These are phyloP conservation scores for Candida insectalens DNA, from an alignment of 805 yeast genomes.

Conservation along the genomic window DNA sequence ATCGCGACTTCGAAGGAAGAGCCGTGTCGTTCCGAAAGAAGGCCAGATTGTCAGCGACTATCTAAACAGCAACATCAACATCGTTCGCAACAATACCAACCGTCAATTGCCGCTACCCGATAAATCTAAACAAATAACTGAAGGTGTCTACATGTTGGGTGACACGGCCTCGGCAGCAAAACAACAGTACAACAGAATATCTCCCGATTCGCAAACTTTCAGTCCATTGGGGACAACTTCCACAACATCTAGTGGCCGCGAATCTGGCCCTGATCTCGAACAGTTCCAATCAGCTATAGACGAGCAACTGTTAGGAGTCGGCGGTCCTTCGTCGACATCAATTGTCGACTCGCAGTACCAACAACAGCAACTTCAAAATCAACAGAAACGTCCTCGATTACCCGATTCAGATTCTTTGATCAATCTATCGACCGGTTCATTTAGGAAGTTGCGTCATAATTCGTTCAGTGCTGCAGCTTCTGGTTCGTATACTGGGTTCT, in stretches of 20 bases:
- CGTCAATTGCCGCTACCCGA: conserved; percentile 35
- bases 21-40: conserved; percentile 13
- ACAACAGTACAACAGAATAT: too few species aligned
- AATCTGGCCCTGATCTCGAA: too few species aligned
- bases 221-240: not conserved
- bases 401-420: too few species aligned
- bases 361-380: too few species aligned
- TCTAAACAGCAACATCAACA: conserved; percentile 40
- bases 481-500: conserved; percentile 42
- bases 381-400: too few species aligned
- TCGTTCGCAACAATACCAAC: conserved; percentile 40
- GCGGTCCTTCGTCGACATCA: too few species aligned
- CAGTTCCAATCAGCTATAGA: too few species aligned
- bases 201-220: not conserved
- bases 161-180: too few species aligned
- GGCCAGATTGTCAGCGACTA: conserved; percentile 27
- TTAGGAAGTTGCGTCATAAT: conserved; percentile 38
- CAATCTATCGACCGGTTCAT: too few species aligned
- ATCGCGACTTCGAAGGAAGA: conserved; percentile 12
- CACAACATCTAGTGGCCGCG: too few species aligned
- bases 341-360: too few species aligned
- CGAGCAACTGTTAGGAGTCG: too few species aligned
- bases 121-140: not conserved
- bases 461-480: conserved; percentile 62
- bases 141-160: conserved; percentile 2